These are phyloP conservation scores for Phyllostachys edulis DNA, from an alignment of 176 grass and related monocot species.

Conservation along the genomic window DNA sequence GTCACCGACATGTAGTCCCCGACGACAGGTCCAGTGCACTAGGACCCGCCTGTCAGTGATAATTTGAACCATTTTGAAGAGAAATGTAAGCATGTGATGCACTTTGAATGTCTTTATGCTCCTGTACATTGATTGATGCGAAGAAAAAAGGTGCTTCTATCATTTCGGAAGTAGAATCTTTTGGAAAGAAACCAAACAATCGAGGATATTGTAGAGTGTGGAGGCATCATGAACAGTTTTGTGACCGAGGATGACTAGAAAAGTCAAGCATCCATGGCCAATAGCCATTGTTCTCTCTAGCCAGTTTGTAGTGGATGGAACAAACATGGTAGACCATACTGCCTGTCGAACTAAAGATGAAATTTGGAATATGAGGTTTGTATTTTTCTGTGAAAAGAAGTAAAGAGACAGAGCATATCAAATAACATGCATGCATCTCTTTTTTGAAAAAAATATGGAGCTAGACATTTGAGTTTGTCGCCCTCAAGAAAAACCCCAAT, in stretches of 20 bases:
- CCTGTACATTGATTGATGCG: background rate
- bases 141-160: background rate
- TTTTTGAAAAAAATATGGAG: background rate
- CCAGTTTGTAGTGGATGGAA: constrained; percentile 29
- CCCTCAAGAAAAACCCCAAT: background rate
- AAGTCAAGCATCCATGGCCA: constrained; percentile 11
- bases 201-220: background rate
- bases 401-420: background rate
- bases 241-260: background rate
- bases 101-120: background rate
- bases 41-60: background rate
- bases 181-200: background rate
- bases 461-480: background rate
- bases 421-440: background rate
- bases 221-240: constrained; percentile 22
- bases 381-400: background rate
- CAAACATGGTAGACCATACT: background rate
- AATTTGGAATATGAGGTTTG: background rate
- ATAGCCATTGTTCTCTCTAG: constrained; percentile 22
- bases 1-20: background rate
- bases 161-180: constrained; percentile 9
- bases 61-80: background rate
- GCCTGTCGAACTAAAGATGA: background rate
- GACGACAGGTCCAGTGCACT: too few relatives aligned
- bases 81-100: background rate